These are phyloP conservation scores for Coemansia sp. DNA, from an alignment of 192 early-diverging fungal genomes.

Conservation along the genomic window DNA sequence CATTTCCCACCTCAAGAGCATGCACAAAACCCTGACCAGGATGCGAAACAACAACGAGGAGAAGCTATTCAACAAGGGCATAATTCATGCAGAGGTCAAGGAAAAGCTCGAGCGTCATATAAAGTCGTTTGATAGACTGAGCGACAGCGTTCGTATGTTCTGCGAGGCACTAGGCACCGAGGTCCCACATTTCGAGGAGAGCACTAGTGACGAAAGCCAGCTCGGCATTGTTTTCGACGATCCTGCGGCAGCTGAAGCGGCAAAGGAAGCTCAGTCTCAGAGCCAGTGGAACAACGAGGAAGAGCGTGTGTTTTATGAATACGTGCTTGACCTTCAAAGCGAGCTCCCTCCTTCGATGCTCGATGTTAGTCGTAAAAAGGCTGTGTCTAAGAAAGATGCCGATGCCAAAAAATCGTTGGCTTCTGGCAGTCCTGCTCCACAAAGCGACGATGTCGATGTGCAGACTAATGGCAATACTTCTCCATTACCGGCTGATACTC, in stretches of 20 bases:
- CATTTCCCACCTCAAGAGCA: conserved; percentile 25
- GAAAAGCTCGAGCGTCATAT: conserved; percentile 32
- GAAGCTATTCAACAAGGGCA: conserved; percentile 75
- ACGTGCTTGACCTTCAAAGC: conserved; percentile 73
- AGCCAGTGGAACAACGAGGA: conserved; percentile 94
- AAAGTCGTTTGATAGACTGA: conserved; percentile 30
- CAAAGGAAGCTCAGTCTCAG: conserved; percentile 9
- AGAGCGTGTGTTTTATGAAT: conserved; percentile 85
- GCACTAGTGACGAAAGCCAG: conserved; percentile 55
- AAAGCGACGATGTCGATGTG: neutral
- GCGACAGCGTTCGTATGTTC: conserved; percentile 53
- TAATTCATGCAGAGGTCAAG: conserved; percentile 35
- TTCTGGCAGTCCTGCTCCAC: neutral
- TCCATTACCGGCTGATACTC: neutral
- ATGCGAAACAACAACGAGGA: conserved; percentile 78
- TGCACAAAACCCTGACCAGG: conserved; percentile 64
- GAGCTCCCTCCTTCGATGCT: conserved; percentile 85
- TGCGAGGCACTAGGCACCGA: conserved; percentile 72
- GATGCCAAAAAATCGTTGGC: neutral
- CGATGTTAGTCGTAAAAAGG: conserved; percentile 33
- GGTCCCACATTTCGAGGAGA: conserved; percentile 78
- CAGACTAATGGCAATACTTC: neutral
- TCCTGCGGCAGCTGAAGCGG: conserved; percentile 9
- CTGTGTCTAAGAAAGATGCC: neutral
- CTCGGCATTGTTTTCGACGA: conserved; percentile 48